Evolutionary conservation across 1,139 yeast genomes (phyloP), one percentile per base, ranked within the genome.

Genomic region (Chernovozyma aurita): DNA sequence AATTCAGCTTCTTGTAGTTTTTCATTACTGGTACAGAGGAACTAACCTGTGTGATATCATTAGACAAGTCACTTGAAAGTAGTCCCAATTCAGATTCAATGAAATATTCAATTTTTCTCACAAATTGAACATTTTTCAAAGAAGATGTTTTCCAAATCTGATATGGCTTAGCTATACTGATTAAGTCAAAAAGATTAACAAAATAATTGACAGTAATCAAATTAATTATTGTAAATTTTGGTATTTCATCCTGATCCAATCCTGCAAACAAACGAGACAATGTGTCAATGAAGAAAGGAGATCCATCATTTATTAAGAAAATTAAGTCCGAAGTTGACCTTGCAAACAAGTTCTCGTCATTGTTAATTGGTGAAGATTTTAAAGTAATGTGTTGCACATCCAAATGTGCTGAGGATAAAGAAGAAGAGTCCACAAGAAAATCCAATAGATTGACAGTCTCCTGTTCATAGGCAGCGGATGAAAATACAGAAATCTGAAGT

Each of bases 61-160:
- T 9, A 7, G 22, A 9, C 6, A 16, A 12, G 6, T 26, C 28
- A 7, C 28, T 11, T 7, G 6, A 8, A 7, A 13, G 12, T 12
- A 26, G 11, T 11, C 14, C 13, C 20, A 53, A 40, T 41, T 63
- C 69, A n/a, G 44, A 39, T 21, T 58, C 60, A 18, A 66, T 47
- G 40, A 60, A 63, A 15, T 41, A 44, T 27, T 55, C 51, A 26
- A 66, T 39, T 32, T 57, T 57, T 27, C 42, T 38, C n/a, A 56
- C 31, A 12, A 65, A 43, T 26, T 49, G 51, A 4, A 46, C 50
- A 31, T 57, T 59, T 28, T 48, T 54, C 34, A 65, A 47, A 3
- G 70, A 59, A 2, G 69, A 49, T 2, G 70, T 52, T 40, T 67
- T 69, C 70, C 73, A 66, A 26, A 64, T 59, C 42, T 66, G 73